Evolutionary conservation across 306 rosid genomes (phyloP), one percentile per base, ranked within the genome.

Genomic region (Adenanthera pavonina): DNA sequence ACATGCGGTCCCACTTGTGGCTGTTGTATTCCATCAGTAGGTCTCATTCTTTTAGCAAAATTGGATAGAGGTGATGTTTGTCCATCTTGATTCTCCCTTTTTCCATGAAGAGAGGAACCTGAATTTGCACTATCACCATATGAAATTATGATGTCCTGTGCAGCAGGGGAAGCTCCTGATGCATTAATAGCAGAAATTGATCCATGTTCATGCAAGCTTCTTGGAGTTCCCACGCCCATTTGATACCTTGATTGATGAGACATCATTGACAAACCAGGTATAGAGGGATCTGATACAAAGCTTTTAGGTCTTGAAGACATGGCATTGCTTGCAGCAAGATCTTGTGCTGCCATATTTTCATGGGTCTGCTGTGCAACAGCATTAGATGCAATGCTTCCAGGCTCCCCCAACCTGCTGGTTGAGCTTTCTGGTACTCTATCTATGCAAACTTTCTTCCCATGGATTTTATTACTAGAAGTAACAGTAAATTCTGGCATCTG

Each of bases 1-100:
- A 80, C 74, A 30, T 82, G 91, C 48, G 85, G 82, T 25, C 88
- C 92, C 25, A 89, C 65, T 77, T 85, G 97, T 82, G 82, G 91
- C 77, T 79, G 95, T 82, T 87, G 97, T 87, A 87, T 78, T 86
- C 89, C 89, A 65, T 92, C 99, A 40, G 90, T 47, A 57, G 91
- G 49, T 88, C 95, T 93, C 72, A 69, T 75, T 87, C 94, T 93
- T 90, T 92, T 96, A 68, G 86, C 86, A 75, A 86, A 76, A 80
- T 38, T 85, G 73, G 94, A 81, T 82, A 92, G 82, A 47, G 96
- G 90, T 67, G 96, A 88, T 83, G 87, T 85, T 83, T 83, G 98
- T 54, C 92, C 97, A 25, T 96, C 97, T 65, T 84, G 94, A 87
- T 78, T 87, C 78, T 93, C 99, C 82, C 99, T 88, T 84, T 91